Conservation (phyloP, 2,329 filamentous ascomycete genomes). For the Fusarium solani-melongenae region DNA sequence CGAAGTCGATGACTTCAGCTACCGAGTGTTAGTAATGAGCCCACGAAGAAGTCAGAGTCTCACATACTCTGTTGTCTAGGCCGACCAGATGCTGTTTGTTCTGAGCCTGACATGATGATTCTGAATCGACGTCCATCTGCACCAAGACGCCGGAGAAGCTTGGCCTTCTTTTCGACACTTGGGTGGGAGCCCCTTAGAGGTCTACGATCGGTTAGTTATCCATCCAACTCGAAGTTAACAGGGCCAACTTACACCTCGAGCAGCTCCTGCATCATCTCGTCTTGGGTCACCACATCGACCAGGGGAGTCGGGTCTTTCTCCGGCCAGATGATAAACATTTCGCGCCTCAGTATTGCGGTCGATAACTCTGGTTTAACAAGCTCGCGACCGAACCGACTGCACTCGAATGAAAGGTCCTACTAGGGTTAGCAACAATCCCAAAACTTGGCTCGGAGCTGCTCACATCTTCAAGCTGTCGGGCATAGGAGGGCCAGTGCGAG, state of each 20-base stretch:
- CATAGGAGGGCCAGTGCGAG: slow-evolving; percentile 51
- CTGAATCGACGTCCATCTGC: slow-evolving; percentile 42
- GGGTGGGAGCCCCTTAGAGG: slow-evolving; percentile 30
- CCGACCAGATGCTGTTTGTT: slow-evolving; percentile 29
- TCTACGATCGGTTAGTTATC: slow-evolving; percentile 18
- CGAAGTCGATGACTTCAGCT: slow-evolving; percentile 47
- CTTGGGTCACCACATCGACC: slow-evolving; percentile 46
- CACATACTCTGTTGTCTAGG: slow-evolving; percentile 39
- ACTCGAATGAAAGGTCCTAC: slow-evolving; percentile 44
- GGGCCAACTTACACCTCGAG: slow-evolving; percentile 38
- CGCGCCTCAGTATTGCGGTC: slow-evolving; percentile 25
- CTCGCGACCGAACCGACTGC: slow-evolving; percentile 42
- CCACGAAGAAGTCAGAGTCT: not conserved
- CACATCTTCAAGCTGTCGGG: slow-evolving; percentile 47
- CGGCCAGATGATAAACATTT: slow-evolving; percentile 46
- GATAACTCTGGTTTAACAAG: slow-evolving; percentile 40
- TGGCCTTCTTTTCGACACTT: slow-evolving; percentile 38
- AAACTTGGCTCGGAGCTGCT: not conserved
- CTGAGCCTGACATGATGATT: slow-evolving; percentile 40
- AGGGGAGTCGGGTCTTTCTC: slow-evolving; percentile 42
- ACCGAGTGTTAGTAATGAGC: slow-evolving; percentile 10
- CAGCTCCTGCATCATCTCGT: slow-evolving; percentile 49
- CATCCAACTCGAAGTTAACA: no score
- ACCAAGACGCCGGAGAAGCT: slow-evolving; percentile 44
- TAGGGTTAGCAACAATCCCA: not conserved